Base-by-base conservation (phyloP, 2,329 filamentous ascomycete genomes). In the Neopestalotiopsis clavispora region DNA sequence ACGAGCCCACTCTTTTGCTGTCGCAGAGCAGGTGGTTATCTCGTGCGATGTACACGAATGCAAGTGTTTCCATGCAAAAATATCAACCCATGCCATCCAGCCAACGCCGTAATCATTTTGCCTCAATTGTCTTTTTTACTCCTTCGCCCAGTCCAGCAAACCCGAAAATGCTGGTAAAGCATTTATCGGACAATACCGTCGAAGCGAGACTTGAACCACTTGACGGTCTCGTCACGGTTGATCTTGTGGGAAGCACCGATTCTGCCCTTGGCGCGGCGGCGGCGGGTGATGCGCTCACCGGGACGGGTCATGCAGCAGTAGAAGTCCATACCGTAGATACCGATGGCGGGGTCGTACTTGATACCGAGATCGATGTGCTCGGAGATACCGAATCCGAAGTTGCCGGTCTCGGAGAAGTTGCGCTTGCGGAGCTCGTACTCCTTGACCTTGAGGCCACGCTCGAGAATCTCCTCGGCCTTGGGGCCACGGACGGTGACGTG, bases 401-500 rank as follows among this genome's bases (percentile, higher is more conserved):
- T 97, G 84, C 96, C 96, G 77, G 95, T 98, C 91, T 97, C 94
- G 83, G 92, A 95, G 93, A 99, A 99, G 94, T 99, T 99, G 87
- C 93, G 92, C 91, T 96, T 97, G 88, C 94, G 93, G 80, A 99
- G 90, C 87, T 99, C 96, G 89, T 99, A 99, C 89, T 99, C 96
- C 94, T 99, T 99, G 91, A 99, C 96, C 92, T 99, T 99, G 84
- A 99, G 93, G 84, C 96, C 96, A 91, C 96, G 95, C 94, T 99
- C 96, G 83, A 99, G 92, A 82, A 99, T 99, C 88, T 99, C 96
- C 91, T 99, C 96, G 74, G 96, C 96, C 92, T 90, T 98, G 86
- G 96, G 95, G 83, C 96, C 96, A 84, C 96, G 96, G 87, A 99
- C 95, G 83, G 96, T 99, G 83, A 99, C 96, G 90, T 99, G 96